Base-by-base conservation (phyloP, 2,329 filamentous ascomycete genomes). In the Delphinella strobiligena region DNA sequence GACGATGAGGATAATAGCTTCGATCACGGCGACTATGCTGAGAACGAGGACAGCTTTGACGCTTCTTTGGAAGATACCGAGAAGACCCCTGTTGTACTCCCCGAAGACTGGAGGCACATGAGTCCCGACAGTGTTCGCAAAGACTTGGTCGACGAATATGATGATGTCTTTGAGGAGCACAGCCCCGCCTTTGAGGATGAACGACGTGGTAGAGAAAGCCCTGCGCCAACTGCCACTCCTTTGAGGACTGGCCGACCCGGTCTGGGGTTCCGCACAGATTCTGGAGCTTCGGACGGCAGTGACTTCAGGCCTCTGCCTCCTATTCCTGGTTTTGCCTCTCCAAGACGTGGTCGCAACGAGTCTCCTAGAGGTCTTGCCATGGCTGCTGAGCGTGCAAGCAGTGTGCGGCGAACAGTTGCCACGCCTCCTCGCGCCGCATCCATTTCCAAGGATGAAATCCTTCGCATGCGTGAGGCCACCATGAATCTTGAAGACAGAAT, bases 1-100 rank as follows among this genome's bases (percentile, higher is more conserved):
- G 80, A 82, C 14, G 75, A 87, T 31, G 75, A 80, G 18, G 81
- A 87, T 33, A 69, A 78, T 33, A 82, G 63, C 54, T 69, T 69
- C 44, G 67, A 69, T 39, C 71, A 71, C 7, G 74, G 74, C 32
- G 77, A 74, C 18, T 73, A 72, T 4, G 64, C 75, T 19, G 71
- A 75, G 39, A 44, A 49, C 5, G 56, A 60, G 30, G 89, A 95
- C 55, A 95, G 89, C 64, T 96, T 96, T 51, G 89, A 96, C 61
- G 89, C 85, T 11, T 93, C 87, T 5, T 72, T 96, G 1, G 89
- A 96, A 61, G 89, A 96, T 54, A 89, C 86, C 4, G 86, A 93
- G 54, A 96, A 96, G 68, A 96, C 91, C 1, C 91, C 91, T 0
- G 91, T 98, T 9, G 89, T 98, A n/a, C 75, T 93, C 16, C 91